Evolutionary conservation across 1,139 yeast genomes (phyloP), one percentile per base, ranked within the genome.

Genomic region (Suhomyces ambrosiae): DNA sequence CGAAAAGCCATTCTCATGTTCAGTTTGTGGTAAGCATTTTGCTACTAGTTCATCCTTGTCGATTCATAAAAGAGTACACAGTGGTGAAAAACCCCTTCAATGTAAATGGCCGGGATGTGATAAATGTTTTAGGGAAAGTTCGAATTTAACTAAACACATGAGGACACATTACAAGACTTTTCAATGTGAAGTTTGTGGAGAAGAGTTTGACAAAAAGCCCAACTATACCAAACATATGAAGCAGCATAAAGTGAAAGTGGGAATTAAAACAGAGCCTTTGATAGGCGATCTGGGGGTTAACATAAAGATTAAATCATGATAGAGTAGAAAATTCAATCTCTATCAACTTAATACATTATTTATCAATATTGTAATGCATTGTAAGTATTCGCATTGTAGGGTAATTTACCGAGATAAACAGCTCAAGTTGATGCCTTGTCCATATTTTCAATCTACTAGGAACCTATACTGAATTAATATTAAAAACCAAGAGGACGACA

Each of bases 81-180:
- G 78, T 3, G 82, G 82, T 4, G 77, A 86, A 45, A 87, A 86
- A 58, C 97, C 97, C 1, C 70, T 89, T 47, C 66, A 61, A 29
- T 92, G 98, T 60, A 82, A 81, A 47, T 76, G 78, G 65, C 85
- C 85, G 0, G 86, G 88, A 0, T 92, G 98, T 58, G 83, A 79
- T 16, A 88, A 87, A 59, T 65, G 88, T 37, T 92, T 92, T 54
- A 83, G 94, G 43, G 97, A 92, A 57, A 81, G 92, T 30, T 85
- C 95, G 11, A 90, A 92, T 56, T 68, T 90, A 50, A 82, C 88
- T 16, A 92, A 92, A 54, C 98, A 92, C 58, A 77, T 87, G 82
- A 84, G 78, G 53, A 77, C 76, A 2, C 94, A 85, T 56, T 60
- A 63, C 28, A 71, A 80, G 44, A 57, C 61, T 23, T 77, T 58